Evolutionary conservation across 345 rosid species (phyloP).

Genomic region (Adansonia digitata): DNA sequence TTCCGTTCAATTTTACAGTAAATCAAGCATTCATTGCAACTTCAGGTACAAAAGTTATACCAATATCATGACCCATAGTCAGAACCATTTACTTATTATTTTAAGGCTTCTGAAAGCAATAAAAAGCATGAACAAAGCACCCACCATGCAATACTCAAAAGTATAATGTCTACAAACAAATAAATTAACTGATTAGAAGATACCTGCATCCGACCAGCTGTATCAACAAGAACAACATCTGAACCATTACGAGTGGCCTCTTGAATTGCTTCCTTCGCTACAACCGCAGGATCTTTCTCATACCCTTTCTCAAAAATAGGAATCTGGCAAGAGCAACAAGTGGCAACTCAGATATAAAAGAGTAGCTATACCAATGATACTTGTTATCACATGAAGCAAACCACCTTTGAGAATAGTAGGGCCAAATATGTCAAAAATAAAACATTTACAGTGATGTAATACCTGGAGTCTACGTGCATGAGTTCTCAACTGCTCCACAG

Average conservation of each 20-base stretch:
- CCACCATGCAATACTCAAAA: background rate
- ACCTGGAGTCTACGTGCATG: conserved; percentile 90
- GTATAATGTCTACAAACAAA: background rate
- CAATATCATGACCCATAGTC: background rate
- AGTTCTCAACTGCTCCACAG: conserved; percentile 92
- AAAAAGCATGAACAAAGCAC: background rate
- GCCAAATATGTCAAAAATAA: background rate
- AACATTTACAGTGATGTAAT: background rate
- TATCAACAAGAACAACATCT: conserved; percentile 97
- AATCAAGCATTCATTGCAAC: background rate
- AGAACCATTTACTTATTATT: background rate
- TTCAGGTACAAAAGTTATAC: background rate
- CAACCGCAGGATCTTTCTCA: conserved; percentile 92
- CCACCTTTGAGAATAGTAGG: background rate
- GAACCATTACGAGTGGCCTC: conserved; percentile 81
- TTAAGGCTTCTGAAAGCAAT: background rate
- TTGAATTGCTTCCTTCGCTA: conserved; percentile 96
- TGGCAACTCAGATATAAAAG: background rate
- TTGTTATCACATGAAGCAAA: background rate
- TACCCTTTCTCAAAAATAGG: conserved; percentile 98
- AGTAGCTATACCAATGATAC: background rate
- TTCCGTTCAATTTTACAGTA: background rate
- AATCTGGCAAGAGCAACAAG: conserved; percentile 40
- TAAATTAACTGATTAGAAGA: background rate
- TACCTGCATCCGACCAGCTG: conserved; percentile 80